These are phyloP conservation scores for Ophiostoma ulmi DNA, from an alignment of 2,329 filamentous ascomycete genomes.

Conservation along the genomic window DNA sequence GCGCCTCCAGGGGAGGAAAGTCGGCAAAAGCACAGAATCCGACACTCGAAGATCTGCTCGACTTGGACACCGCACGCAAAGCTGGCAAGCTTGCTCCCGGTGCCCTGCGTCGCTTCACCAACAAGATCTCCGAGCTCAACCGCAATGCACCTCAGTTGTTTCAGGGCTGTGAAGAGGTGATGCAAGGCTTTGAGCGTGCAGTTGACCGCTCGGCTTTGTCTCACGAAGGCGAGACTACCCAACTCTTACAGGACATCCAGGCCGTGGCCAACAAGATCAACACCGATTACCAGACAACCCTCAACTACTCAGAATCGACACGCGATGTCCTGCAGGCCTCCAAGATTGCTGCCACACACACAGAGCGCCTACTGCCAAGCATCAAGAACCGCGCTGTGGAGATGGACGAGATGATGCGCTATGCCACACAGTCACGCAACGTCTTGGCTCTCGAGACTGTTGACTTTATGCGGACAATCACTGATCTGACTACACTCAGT, in stretches of 20 bases:
- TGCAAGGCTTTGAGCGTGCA: constrained; percentile 58
- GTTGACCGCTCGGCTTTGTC: constrained; percentile 50
- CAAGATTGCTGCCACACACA: constrained; percentile 59
- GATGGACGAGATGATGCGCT: constrained; percentile 56
- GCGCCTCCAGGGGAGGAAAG: neutral
- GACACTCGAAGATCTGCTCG: constrained; percentile 70
- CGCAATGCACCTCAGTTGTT: constrained; percentile 56
- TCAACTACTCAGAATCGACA: constrained; percentile 61
- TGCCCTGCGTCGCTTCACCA: constrained; percentile 55
- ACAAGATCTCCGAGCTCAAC: constrained; percentile 57
- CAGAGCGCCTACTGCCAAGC: constrained; percentile 56
- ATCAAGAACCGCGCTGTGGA: constrained; percentile 52
- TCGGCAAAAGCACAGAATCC: constrained; percentile 30
- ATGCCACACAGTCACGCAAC: constrained; percentile 63
- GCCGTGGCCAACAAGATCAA: constrained; percentile 80
- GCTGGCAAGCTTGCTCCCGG: constrained; percentile 61
- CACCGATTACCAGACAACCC: constrained; percentile 74
- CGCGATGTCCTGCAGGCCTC: constrained; percentile 57
- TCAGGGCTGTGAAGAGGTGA: constrained; percentile 55
- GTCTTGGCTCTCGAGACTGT: constrained; percentile 59
- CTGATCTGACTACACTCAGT: constrained; percentile 70
- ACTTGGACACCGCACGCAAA: constrained; percentile 65
- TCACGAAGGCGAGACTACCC: constrained; percentile 58
- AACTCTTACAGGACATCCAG: constrained; percentile 77
- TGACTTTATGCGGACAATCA: constrained; percentile 75